Evolutionary conservation across 169 alveolate species (phyloP).

Genomic region (Eimeria necatrix): DNA sequence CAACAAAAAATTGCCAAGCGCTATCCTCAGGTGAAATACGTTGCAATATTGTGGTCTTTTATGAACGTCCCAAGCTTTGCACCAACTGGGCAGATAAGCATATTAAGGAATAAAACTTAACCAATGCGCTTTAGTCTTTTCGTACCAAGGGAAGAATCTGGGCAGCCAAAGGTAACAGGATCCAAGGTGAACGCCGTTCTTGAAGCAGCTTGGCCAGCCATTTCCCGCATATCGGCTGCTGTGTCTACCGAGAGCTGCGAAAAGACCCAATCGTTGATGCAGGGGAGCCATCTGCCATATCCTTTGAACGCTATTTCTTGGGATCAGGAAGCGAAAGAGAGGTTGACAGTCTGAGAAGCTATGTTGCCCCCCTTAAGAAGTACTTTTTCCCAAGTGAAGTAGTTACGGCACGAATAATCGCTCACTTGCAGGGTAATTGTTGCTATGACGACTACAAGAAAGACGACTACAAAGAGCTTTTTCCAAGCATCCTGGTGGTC

Average conservation of each 20-base stretch:
- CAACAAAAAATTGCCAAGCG: not conserved
- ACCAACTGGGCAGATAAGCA: too few relatives aligned
- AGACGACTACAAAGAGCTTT: constrained; percentile 49
- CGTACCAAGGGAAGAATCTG: constrained; percentile 49
- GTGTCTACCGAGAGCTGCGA: constrained; percentile 59
- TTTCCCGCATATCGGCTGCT: constrained; percentile 25
- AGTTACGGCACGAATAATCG: not conserved
- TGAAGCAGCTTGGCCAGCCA: constrained; percentile 8
- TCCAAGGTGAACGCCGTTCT: constrained; percentile 21
- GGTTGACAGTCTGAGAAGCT: not conserved
- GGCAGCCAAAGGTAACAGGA: constrained; percentile 34
- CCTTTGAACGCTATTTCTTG: too few relatives aligned
- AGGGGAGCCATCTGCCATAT: too few relatives aligned
- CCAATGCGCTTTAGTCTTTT: too few relatives aligned
- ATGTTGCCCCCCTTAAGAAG: not conserved
- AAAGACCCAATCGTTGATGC: not conserved
- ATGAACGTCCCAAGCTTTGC: too few relatives aligned
- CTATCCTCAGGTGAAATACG: not conserved
- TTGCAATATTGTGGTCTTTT: not conserved
- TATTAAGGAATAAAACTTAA: too few relatives aligned
- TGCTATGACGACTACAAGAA: constrained; percentile 23
- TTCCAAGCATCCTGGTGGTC: constrained; percentile 64
- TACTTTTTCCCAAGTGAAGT: not conserved
- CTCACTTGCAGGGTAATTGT: constrained; percentile 32
- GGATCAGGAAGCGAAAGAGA: too few relatives aligned